Evolutionary conservation across 2,329 filamentous ascomycete species (phyloP).

Genomic region (Aspergillus versicolor): DNA sequence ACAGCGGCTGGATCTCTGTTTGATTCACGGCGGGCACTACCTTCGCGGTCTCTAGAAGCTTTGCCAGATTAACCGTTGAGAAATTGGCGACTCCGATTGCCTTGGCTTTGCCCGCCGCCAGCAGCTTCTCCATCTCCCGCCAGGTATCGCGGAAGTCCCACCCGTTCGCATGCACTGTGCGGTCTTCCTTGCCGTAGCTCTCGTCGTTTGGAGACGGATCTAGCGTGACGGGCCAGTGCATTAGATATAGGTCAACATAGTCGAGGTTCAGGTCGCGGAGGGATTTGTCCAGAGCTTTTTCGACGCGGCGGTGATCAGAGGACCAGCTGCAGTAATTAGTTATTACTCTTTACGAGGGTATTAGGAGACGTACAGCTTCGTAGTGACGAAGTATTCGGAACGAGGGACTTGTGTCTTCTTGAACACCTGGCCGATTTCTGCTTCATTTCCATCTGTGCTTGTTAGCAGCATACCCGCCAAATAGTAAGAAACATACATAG

Average conservation of each 20-base stretch:
- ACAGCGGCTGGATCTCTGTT: constrained; percentile 4
- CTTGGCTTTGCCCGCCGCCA: background rate
- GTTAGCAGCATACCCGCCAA: background rate
- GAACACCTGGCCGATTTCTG: constrained; percentile 6
- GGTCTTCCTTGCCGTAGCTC: constrained; percentile 4
- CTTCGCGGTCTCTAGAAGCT: background rate
- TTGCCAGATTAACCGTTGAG: background rate
- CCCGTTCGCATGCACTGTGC: background rate
- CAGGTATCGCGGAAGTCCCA: constrained; percentile 8
- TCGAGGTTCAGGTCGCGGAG: constrained; percentile 1
- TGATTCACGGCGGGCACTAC: background rate
- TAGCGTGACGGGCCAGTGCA: constrained; percentile 5
- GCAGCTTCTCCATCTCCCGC: constrained; percentile 5
- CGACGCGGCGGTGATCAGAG: constrained; percentile 9
- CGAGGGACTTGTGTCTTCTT: background rate
- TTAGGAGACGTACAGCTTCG: background rate
- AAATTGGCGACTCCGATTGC: constrained; percentile 6
- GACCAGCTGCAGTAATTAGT: background rate
- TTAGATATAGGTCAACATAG: constrained; percentile 6
- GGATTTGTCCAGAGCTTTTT: constrained; percentile 1
- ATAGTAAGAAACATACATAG: background rate
- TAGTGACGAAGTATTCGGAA: constrained; percentile 1
- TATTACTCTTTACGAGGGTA: accelerated
- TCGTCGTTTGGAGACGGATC: background rate
- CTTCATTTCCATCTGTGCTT: constrained; percentile 4